Conservation (phyloP, 192 early-diverging fungal genomes). For the Diversispora epigaea region DNA sequence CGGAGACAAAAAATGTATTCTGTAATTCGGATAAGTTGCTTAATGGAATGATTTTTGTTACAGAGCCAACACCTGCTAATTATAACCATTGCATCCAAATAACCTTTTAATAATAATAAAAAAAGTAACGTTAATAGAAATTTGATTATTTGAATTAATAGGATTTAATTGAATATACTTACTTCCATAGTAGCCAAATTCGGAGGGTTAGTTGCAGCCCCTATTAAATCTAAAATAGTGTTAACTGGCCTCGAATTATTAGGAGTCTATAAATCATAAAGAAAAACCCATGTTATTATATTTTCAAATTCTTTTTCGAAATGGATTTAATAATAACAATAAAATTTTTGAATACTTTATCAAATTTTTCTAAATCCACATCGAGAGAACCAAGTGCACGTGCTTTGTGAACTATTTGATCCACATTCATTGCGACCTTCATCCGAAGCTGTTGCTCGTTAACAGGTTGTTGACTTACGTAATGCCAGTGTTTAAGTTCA, state of each 20-base stretch:
- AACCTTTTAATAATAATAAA: conserved; percentile 37
- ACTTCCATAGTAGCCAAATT: conserved; percentile 95
- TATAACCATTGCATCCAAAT: conserved; percentile 89
- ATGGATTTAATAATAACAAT: background rate
- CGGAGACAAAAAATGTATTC: no score
- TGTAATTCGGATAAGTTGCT: no score
- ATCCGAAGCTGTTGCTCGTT: conserved; percentile 67
- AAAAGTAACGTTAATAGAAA: background rate
- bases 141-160: background rate
- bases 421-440: conserved; percentile 66
- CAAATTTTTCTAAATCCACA: conserved; percentile 68
- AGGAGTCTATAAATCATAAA: background rate
- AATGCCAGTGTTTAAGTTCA: conserved; percentile 83
- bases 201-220: conserved; percentile 84
- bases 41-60: no score
- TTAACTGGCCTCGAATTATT: conserved; percentile 65
- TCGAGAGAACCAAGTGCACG: conserved; percentile 69
- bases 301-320: background rate
- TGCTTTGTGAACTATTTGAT: conserved; percentile 68
- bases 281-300: background rate
- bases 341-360: conserved; percentile 10
- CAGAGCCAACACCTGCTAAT: background rate
- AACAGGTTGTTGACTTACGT: conserved; percentile 56
- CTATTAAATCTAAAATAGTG: conserved; percentile 88
- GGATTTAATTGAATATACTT: background rate